phyloP scores from a whole-genome alignment of 1,139 yeast genomes.

The Saccharomyces pastorianus region DNA sequence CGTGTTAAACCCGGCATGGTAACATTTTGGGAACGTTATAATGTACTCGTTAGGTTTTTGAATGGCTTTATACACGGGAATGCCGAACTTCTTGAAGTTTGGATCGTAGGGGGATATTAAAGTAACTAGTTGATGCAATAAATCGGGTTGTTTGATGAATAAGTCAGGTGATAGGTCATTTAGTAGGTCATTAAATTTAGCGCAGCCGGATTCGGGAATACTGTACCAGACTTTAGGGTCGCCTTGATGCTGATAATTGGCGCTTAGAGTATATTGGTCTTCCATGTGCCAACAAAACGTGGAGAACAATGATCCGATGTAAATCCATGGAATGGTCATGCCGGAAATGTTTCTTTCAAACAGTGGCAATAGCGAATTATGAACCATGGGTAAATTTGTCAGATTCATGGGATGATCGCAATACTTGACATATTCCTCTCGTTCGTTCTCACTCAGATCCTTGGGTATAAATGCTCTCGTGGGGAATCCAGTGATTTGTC shows the following conservation, averaged over 20 bases:
- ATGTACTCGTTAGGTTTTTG: constrained; percentile 78
- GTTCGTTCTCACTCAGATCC: constrained; percentile 28
- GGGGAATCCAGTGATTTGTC: constrained; percentile 64
- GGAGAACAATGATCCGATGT: constrained; percentile 63
- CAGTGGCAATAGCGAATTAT: constrained; percentile 55
- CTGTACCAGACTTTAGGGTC: constrained; percentile 76
- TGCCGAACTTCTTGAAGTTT: constrained; percentile 41
- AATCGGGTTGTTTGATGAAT: constrained; percentile 78
- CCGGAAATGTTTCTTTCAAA: constrained; percentile 62
- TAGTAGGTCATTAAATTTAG: constrained; percentile 48
- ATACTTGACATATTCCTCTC: constrained; percentile 33
- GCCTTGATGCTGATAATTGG: constrained; percentile 71
- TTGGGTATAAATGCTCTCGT: constrained; percentile 29
- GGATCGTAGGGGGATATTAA: constrained; percentile 57
- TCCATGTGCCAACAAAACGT: constrained; percentile 86
- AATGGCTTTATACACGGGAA: constrained; percentile 60
- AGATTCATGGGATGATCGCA: constrained; percentile 58
- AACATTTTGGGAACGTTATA: constrained; percentile 67
- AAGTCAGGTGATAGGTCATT: constrained; percentile 66
- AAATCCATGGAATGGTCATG: constrained; percentile 79
- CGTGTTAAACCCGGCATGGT: constrained; percentile 73
- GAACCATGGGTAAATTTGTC: constrained; percentile 56
- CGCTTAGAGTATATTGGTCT: constrained; percentile 70
- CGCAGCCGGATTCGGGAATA: constrained; percentile 51
- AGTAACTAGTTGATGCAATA: constrained; percentile 79